A percentile compares a stretch with the other conserved stretches of the same genome.
phyloP scores from a whole-genome alignment of 176 grass and related monocot genomes.

The Rhynchospora tenuis region DNA sequence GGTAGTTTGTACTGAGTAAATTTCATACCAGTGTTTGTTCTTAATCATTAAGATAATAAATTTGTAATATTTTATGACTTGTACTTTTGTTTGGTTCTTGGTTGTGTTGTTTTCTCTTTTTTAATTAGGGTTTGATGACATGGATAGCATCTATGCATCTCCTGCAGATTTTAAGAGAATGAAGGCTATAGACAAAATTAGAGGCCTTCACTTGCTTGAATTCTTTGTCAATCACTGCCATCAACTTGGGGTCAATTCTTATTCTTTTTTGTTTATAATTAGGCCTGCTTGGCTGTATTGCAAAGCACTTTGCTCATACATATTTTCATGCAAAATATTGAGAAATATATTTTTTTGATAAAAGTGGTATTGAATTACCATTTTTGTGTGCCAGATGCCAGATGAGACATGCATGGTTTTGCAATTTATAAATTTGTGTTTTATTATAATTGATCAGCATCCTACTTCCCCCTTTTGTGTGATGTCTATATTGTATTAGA shows the following conservation, averaged over 20 bases:
- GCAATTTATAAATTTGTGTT: background rate
- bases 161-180: conserved; percentile 68
- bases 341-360: background rate
- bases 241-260: conserved; percentile 58
- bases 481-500: background rate
- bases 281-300: background rate
- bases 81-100: background rate
- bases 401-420: background rate
- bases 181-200: conserved; percentile 73
- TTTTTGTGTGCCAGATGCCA: no score
- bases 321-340: background rate
- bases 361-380: background rate
- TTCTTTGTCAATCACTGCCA: conserved; percentile 81
- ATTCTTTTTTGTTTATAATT: conserved; percentile 16
- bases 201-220: conserved; percentile 91
- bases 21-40: background rate
- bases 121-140: conserved; percentile 84
- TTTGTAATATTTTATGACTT: background rate
- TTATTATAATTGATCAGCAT: background rate
- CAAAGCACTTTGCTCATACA: background rate
- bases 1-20: no score
- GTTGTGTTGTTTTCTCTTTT: conserved; percentile 21
- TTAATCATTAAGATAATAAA: background rate
- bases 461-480: background rate
- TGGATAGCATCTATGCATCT: conserved; percentile 91